Evolutionary conservation across 2,329 filamentous ascomycete species (phyloP).

Genomic region (Epichloe elymi): DNA sequence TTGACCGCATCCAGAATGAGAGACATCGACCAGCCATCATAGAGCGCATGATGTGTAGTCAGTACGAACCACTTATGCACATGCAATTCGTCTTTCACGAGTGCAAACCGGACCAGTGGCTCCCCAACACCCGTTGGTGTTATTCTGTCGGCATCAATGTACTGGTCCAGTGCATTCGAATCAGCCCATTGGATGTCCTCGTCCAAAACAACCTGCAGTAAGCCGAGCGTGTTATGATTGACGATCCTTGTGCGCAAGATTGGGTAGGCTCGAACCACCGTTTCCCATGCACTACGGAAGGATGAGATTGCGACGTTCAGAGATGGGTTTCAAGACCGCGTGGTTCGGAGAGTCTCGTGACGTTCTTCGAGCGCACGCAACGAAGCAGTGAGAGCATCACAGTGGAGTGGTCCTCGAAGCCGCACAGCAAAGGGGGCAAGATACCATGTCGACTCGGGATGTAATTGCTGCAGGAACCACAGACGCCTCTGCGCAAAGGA

Average conservation of each 20-base stretch:
- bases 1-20: constrained; percentile 24
- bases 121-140: constrained; percentile 25
- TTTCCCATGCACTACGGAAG: constrained; percentile 9
- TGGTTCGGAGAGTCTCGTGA: not conserved
- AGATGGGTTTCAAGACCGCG: constrained; percentile 8
- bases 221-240: constrained; percentile 24
- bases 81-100: constrained; percentile 18
- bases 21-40: constrained; percentile 34
- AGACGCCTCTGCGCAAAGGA: not conserved
- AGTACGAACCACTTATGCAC: constrained; percentile 25
- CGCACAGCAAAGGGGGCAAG: not conserved
- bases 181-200: constrained; percentile 18
- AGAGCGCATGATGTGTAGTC: constrained; percentile 34
- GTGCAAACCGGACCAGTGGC: constrained; percentile 26
- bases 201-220: constrained; percentile 30
- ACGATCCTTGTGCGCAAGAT: constrained; percentile 34
- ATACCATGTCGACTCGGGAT: not conserved
- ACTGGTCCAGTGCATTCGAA: constrained; percentile 17
- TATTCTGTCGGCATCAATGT: constrained; percentile 22
- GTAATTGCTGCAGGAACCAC: not conserved
- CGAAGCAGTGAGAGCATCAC: not conserved
- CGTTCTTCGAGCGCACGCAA: not conserved
- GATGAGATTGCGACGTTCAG: not conserved
- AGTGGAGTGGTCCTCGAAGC: not conserved
- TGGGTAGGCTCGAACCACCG: not conserved